Evolutionary conservation across 2,329 filamentous ascomycete genomes (phyloP), one percentile per base, ranked within the genome.

Genomic region (Anisogramma anomala): DNA sequence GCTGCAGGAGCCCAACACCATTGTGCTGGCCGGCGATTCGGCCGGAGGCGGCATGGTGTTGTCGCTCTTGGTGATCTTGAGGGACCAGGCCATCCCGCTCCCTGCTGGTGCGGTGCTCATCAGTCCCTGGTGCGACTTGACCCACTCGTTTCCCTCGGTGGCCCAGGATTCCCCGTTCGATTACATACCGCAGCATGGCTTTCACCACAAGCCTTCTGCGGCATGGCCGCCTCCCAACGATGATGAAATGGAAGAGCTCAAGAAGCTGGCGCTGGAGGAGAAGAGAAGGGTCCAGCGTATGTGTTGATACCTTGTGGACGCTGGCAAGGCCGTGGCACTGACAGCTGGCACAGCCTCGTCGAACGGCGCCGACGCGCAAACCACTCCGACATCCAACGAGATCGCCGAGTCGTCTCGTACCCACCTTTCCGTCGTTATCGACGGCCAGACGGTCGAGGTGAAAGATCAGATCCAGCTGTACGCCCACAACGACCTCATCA

Each of bases 91-190:
- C 0, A 67, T 94, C 11, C 83, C 89, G 5, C 61, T 95, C 19
- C 91, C 91, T 1, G 88, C 91, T 2, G 91, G 91, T 1, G 88
- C 83, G 4, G 79, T 96, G 33, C 67, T 96, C 30, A 84, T 96
- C 38, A 94, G 86, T 36, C 91, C 91, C 1, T 98, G 91, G 91
- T 87, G 89, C 7, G 91, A 98, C 57, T 65, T 96, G 39, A 94
- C 86, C 0, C 89, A 96, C 57, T 95, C 88, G 0, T 96, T 96
- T 49, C 91, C 91, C 0, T 95, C 88, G 50, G 73, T 94, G n/a
- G 72, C 76, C 2, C 74, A 69, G 4, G 76, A 86, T 30, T 78
- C 75, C 36, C 74, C 76, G 1, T 62, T 85, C 37, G 91, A 98
- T 57, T 96, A 95, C 52, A 89, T 98, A 25, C 91, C 91, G 4